Conservation (phyloP, 2,329 filamentous ascomycete species). For the Uncinocarpus reesii region DNA sequence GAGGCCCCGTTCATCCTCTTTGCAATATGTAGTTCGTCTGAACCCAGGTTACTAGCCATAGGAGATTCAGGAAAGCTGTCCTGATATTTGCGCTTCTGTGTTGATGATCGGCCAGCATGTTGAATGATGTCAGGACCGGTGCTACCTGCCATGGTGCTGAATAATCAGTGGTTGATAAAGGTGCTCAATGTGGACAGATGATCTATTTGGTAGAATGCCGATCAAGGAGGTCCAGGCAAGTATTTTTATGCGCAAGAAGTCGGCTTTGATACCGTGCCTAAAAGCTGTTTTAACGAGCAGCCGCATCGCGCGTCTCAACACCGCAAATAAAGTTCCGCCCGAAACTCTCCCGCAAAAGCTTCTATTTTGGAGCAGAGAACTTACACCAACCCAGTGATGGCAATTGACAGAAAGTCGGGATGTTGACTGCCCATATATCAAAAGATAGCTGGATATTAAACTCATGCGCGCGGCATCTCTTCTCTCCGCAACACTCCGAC, state of each 20-base stretch:
- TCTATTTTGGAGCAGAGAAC: too few species aligned
- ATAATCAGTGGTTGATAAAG: not conserved
- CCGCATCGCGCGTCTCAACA: too few species aligned
- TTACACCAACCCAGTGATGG: too few species aligned
- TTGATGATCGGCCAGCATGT: not conserved
- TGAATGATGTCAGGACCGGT: not conserved
- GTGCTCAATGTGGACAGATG: not conserved
- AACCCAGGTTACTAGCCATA: not conserved
- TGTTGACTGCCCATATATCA: not conserved
- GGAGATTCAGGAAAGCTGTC: not conserved
- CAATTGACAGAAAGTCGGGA: too few species aligned
- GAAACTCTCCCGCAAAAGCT: too few species aligned
- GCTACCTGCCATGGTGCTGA: constrained; percentile 3
- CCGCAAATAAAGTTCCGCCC: too few species aligned
- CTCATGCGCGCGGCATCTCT: constrained; percentile 25
- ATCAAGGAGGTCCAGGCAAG: not conserved
- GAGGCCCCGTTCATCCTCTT: not conserved
- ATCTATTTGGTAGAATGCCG: not conserved
- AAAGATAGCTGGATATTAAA: too few species aligned
- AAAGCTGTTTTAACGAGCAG: too few species aligned
- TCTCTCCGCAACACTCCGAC: constrained; percentile 25
- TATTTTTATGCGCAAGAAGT: too few species aligned
- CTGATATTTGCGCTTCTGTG: constrained; percentile 2
- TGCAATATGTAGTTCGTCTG: not conserved
- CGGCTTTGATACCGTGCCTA: too few species aligned